Evolutionary conservation across 371 early-diverging fungal genomes (phyloP).

Genomic region (Antonospora locustae): DNA sequence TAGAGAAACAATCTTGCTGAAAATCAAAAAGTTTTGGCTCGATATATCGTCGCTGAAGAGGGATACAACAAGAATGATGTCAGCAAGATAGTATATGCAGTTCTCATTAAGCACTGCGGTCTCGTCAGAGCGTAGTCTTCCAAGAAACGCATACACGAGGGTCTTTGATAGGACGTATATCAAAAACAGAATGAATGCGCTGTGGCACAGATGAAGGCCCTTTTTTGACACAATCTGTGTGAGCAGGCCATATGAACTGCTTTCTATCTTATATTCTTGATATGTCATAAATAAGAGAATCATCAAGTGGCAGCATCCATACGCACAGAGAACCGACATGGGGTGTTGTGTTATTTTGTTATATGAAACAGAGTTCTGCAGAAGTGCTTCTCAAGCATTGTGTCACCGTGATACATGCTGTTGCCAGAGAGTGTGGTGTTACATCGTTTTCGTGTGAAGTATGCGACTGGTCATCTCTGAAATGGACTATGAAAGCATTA

Average conservation of each 20-base stretch:
- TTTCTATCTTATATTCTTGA: background rate
- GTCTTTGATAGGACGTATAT: constrained; percentile 21
- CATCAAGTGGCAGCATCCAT: background rate
- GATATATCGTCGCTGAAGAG: constrained; percentile 46
- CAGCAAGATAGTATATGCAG: constrained; percentile 32
- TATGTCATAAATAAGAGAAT: background rate
- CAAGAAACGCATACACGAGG: constrained; percentile 17
- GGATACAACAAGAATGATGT: constrained; percentile 41
- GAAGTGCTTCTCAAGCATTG: too few relatives aligned
- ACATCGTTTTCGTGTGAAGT: too few relatives aligned
- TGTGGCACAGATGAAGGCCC: constrained; percentile 46
- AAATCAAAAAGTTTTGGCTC: constrained; percentile 31
- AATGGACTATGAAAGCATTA: too few relatives aligned
- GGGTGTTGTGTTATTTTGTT: background rate
- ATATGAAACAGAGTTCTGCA: background rate
- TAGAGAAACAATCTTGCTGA: constrained; percentile 37
- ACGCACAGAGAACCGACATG: background rate
- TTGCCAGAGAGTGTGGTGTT: too few relatives aligned
- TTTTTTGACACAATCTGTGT: constrained; percentile 25
- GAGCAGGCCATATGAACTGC: constrained; percentile 20
- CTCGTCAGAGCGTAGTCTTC: constrained; percentile 34
- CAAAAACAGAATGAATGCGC: constrained; percentile 26
- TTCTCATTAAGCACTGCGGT: constrained; percentile 44
- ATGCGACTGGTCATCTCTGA: too few relatives aligned
- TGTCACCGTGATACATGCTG: too few relatives aligned